Base-by-base conservation (phyloP, 306 rosid species). In the Medicago arabica region DNA sequence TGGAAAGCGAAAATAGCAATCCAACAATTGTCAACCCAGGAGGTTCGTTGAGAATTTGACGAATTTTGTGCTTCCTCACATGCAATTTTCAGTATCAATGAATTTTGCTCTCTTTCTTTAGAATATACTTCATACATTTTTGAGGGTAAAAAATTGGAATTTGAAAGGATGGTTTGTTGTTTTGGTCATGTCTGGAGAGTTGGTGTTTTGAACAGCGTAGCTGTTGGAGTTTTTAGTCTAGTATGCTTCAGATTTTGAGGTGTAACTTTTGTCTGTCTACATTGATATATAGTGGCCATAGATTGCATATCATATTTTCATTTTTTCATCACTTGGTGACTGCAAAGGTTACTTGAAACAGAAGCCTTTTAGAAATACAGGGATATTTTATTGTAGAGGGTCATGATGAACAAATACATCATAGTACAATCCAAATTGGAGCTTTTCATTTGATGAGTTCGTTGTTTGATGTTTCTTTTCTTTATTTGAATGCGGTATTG, bases 301-400 rank as follows among this genome's bases (percentile, higher is more conserved):
- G 46, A 54, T 19, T 53, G 55, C 40, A 55, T 18, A 14, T 57
- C 25, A 5, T 55, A 44, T 70, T 55, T 67, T 50, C 1, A 50
- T 41, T 7, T 50, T 71, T 53, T 64, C 15, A 49, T 8, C 63
- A 19, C 31, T 31, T 59, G 59, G 50, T 69, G 67, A 69, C 21
- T 75, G 43, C 62, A 64, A 64, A 54, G 74, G 38, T 60, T 60
- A 70, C 50, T 53, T 31, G 38, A 75, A 62, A 63, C 28, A 54
- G 7, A 63, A 63, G 47, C 69, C 63, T 55, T 71, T 76, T 57
- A 70, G 75, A 28, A 65, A 72, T 82, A 82, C 51, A 71, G 75
- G 25, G 64, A 53, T 62, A 82, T 82, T 81, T 60, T 15, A 53
- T 51, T 68, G 67, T 81, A 81, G 76, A 80, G 76, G 75, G 76